Conservation (phyloP, 2,329 filamentous ascomycete genomes). For the Dendrostoma leiphaemia region DNA sequence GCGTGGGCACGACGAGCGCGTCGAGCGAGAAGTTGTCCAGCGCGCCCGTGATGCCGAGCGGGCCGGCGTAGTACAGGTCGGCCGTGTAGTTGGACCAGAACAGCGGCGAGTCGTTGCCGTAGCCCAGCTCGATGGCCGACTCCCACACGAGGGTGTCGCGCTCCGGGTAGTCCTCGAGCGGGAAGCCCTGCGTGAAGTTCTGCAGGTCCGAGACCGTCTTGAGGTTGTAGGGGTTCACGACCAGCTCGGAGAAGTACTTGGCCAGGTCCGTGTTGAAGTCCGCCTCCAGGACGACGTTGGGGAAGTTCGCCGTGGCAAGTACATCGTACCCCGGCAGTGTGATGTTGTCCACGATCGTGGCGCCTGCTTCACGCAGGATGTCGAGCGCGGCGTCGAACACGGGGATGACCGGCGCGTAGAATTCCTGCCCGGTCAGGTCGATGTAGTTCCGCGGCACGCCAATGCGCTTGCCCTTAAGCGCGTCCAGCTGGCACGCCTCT, state of each 20-base stretch:
- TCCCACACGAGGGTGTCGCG: constrained; percentile 61
- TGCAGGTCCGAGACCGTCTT: constrained; percentile 48
- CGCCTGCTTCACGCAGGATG: constrained; percentile 52
- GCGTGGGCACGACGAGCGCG: constrained; percentile 13
- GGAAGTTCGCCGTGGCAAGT: constrained; percentile 33
- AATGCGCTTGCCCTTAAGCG: constrained; percentile 57
- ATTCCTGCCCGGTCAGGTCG: constrained; percentile 21
- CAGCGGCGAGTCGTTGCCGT: constrained; percentile 52
- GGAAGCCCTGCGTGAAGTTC: constrained; percentile 52
- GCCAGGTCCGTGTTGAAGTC: constrained; percentile 60
- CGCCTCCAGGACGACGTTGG: constrained; percentile 38
- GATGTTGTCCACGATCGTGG: constrained; percentile 51
- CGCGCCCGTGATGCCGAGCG: constrained; percentile 56
- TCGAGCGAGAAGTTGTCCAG: constrained; percentile 14
- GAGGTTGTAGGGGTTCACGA: constrained; percentile 56
- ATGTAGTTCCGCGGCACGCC: constrained; percentile 63
- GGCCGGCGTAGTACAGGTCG: constrained; percentile 52
- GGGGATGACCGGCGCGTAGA: not conserved
- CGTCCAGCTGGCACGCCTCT: constrained; percentile 51
- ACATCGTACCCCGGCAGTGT: constrained; percentile 50
- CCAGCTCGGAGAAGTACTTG: constrained; percentile 55
- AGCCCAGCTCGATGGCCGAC: constrained; percentile 45
- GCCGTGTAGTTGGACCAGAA: constrained; percentile 58
- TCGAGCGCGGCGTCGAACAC: constrained; percentile 50
- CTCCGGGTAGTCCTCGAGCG: constrained; percentile 57